Evolutionary conservation across 495 filamentous ascomycete species (phyloP).

Genomic region (Penicillium crystallinum): DNA sequence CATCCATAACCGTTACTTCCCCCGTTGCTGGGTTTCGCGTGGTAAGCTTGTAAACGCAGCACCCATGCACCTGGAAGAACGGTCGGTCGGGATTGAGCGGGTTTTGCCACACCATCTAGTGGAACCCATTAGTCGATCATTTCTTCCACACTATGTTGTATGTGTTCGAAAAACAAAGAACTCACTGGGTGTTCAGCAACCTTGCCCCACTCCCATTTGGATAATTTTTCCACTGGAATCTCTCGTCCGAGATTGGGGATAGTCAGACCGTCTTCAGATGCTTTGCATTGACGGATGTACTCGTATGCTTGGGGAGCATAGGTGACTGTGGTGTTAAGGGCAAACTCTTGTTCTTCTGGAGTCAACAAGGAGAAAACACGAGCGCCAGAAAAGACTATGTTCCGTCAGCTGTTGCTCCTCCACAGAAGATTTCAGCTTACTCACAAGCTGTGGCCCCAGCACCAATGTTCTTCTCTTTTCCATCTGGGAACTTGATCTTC

Average conservation of each 20-base stretch:
- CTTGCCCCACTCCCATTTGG: no score
- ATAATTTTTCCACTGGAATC: no score
- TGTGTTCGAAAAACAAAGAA: no score
- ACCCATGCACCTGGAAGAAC: conserved; percentile 11
- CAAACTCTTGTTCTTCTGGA: conserved; percentile 8
- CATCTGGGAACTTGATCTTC: conserved; percentile 10
- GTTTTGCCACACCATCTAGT: conserved; percentile 11
- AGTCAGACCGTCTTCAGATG: conserved; percentile 6
- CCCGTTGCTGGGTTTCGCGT: conserved; percentile 10
- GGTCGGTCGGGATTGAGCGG: conserved; percentile 11
- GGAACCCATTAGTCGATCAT: no score
- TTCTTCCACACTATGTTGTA: no score
- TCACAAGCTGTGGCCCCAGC: conserved; percentile 11
- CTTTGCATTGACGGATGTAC: conserved; percentile 11
- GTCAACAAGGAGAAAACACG: conserved; percentile 4
- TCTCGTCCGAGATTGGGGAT: background rate
- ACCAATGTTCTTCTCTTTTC: conserved; percentile 9
- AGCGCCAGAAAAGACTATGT: conserved; percentile 11
- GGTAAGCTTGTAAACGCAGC: conserved; percentile 12
- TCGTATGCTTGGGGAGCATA: conserved; percentile 12
- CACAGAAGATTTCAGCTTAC: background rate
- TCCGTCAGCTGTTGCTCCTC: background rate
- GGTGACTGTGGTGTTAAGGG: conserved; percentile 10
- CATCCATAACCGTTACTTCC: conserved; percentile 7
- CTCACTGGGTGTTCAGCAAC: no score